Percentiles rank a stretch among this genome's conserved stretches.
Evolutionary conservation across 164 flowering plant species (phyloP).

Genomic region (Vitis labrusca): DNA sequence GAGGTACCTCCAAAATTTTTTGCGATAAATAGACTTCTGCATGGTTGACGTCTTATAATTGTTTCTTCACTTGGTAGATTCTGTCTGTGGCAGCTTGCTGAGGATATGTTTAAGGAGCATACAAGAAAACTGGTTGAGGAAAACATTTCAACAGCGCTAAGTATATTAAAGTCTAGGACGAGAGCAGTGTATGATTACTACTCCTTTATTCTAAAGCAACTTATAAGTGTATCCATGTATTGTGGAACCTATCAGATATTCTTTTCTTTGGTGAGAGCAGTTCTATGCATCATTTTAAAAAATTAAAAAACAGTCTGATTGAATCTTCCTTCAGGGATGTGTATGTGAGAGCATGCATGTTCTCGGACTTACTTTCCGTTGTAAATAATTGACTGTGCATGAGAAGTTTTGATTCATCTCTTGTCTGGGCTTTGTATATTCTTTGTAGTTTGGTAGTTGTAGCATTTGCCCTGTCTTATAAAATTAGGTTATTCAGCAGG

Average conservation of each 20-base stretch:
- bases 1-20: constrained; percentile 49
- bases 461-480: constrained; percentile 17
- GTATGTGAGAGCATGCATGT: not conserved
- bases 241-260: not conserved
- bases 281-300: too few species aligned
- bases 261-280: not conserved
- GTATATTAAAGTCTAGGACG: constrained; percentile 64
- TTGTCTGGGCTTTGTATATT: not conserved
- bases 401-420: not conserved
- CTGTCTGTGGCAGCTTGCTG: constrained; percentile 72
- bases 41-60: not conserved
- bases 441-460: not conserved
- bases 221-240: not conserved
- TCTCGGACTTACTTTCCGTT: not conserved
- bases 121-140: constrained; percentile 77
- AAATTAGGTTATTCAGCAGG: constrained; percentile 31
- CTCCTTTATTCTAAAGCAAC: not conserved
- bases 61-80: constrained; percentile 7
- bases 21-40: not conserved
- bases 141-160: constrained; percentile 64
- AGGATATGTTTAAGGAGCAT: constrained; percentile 75
- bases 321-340: not conserved
- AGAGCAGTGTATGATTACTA: constrained; percentile 53
- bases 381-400: not conserved
- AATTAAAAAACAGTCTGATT: not conserved